These are phyloP conservation scores for Phytophthora syringae DNA, from an alignment of 352 stramenopile species.

Conservation along the genomic window DNA sequence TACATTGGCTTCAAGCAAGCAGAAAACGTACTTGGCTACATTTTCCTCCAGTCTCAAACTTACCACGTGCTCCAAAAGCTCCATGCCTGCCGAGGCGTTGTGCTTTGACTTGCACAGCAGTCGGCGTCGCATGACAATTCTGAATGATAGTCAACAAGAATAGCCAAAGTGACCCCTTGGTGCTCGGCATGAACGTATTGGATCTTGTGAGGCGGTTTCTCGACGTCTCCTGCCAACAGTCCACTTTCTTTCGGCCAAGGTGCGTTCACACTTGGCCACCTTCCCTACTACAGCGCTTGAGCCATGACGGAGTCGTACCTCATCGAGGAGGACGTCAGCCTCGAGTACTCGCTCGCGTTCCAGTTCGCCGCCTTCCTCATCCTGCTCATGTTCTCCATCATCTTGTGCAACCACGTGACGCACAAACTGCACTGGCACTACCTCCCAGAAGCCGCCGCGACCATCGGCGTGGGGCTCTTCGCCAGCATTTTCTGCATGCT, in stretches of 20 bases:
- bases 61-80: not conserved
- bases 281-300: not conserved
- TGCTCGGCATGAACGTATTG: not conserved
- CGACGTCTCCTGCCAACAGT: slow-evolving; percentile 22
- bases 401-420: slow-evolving; percentile 80
- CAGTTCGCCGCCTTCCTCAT: slow-evolving; percentile 79
- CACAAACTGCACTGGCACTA: slow-evolving; percentile 82
- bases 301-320: slow-evolving; percentile 25
- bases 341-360: slow-evolving; percentile 82
- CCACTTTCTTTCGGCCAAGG: slow-evolving; percentile 8
- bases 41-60: slow-evolving; percentile 7
- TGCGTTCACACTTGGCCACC: not conserved
- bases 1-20: slow-evolving; percentile 12
- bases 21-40: slow-evolving; percentile 31
- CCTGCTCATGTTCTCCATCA: slow-evolving; percentile 78
- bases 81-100: too few relatives aligned
- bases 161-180: slow-evolving; percentile 7
- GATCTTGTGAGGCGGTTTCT: slow-evolving; percentile 7
- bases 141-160: slow-evolving; percentile 11
- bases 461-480: slow-evolving; percentile 65
- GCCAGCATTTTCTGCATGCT: slow-evolving; percentile 66
- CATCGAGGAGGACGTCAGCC: slow-evolving; percentile 57
- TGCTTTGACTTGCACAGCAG: too few relatives aligned
- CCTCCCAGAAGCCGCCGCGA: slow-evolving; percentile 71
- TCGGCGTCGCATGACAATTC: too few relatives aligned